Base-by-base conservation (phyloP, 2,329 filamentous ascomycete species). In the Ceratocystis albifundus region DNA sequence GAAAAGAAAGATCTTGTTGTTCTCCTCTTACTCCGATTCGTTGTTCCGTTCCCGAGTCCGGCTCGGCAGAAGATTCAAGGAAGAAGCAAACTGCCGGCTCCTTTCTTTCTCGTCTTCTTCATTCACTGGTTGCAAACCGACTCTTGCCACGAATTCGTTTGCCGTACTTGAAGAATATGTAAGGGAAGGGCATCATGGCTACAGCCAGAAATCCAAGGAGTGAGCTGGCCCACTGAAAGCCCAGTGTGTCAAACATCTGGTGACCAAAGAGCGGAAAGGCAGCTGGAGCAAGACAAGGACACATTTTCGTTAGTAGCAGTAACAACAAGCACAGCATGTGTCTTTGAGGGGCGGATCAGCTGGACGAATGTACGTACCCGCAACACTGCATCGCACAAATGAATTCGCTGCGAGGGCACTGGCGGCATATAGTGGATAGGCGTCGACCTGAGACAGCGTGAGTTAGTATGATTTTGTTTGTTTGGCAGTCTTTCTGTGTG, bases 331-430 rank as follows among this genome's bases (percentile, higher is more conserved):
- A 62, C 32, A 62, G 70, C 62, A 62, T 68, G 36, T 41, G 36
- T 41, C 36, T 41, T 15, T 41, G 10, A 15, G 36, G 10, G 36
- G 12, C 4, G 12, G 36, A 41, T 41, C 36, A 41, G 12, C 36
- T 41, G 15, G 36, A 12, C 15, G 36, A 65, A 63, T 68, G 50
- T 6, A 75, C 80, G 76, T 72, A 82, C 81, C 80, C 68, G 88
- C 91, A 77, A 95, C 94, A 22, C 81, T 79, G 69, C 87, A 90
- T 65, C 92, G 82, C 67, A 88, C 83, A 74, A 94, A 89, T 61
- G 87, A 88, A 72, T 96, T 94, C 57, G 90, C 90, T 12, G 91
- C 90, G 74, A 96, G 80, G 3, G 90, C 90, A 67, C 82, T 86
- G 61, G 88, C 88, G 30, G 88, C 88, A 73, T 89, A 90, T 30